A percentile compares a stretch with the other conserved stretches of the same genome.
phyloP scores from a whole-genome alignment of 2,329 filamentous ascomycete species.

The Rhinocladiella similis region DNA sequence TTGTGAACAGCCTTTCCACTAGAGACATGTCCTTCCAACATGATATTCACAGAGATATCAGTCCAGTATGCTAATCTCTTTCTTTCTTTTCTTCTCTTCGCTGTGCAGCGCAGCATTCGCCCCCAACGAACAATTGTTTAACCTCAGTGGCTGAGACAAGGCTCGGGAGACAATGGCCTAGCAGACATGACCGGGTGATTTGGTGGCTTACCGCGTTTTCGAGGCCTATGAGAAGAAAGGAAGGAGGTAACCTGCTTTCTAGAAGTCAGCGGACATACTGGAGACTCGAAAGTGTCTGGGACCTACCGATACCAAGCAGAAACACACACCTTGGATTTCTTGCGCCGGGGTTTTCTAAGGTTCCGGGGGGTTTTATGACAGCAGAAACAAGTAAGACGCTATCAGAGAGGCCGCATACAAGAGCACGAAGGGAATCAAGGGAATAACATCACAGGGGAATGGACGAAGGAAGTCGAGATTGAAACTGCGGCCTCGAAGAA shows the following conservation, averaged over 20 bases:
- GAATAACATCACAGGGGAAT: neutral
- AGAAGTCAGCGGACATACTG: neutral
- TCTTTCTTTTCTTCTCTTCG: neutral
- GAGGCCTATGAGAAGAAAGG: neutral
- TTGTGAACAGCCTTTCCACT: too few relatives aligned
- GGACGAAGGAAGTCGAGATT: slow-evolving; percentile 15
- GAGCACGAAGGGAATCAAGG: neutral
- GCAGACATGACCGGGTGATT: neutral
- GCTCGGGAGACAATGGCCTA: neutral
- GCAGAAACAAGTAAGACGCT: neutral
- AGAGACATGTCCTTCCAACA: neutral
- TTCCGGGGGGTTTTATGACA: neutral
- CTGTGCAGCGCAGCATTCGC: neutral
- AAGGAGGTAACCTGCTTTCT: neutral
- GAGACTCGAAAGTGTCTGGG: neutral
- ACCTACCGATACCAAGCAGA: neutral
- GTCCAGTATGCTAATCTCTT: neutral
- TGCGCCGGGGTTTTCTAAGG: neutral
- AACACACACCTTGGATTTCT: neutral
- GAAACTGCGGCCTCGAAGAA: slow-evolving; percentile 5
- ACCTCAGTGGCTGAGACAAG: neutral
- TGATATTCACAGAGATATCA: neutral
- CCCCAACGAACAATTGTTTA: neutral
- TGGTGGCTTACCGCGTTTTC: neutral
- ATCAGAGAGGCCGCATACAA: slow-evolving; percentile 5